These are phyloP conservation scores for Corylus heterophylla DNA, from an alignment of 306 rosid genomes.

Conservation along the genomic window DNA sequence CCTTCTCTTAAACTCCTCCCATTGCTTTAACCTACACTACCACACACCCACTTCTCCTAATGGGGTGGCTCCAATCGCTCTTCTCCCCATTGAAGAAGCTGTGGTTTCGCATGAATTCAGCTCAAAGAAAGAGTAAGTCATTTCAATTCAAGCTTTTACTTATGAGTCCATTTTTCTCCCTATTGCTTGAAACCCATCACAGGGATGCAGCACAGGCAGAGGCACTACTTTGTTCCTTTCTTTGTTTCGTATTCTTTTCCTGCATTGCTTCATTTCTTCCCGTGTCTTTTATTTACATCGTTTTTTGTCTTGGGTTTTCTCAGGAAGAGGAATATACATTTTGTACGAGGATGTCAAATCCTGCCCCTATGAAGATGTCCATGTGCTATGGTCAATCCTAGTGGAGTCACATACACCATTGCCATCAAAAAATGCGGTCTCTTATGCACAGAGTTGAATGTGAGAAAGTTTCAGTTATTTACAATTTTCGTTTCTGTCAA, in stretches of 20 bases:
- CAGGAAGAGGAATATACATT: constrained; percentile 92
- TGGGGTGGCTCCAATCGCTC: constrained; percentile 95
- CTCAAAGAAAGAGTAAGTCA: constrained; percentile 71
- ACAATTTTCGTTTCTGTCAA: constrained; percentile 14
- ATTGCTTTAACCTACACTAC: constrained; percentile 33
- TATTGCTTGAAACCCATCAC: not conserved
- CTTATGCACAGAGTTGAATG: constrained; percentile 13
- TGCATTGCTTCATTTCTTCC: not conserved
- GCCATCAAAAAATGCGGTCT: constrained; percentile 50
- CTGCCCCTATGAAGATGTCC: constrained; percentile 88
- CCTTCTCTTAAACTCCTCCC: constrained; percentile 31
- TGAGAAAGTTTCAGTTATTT: constrained; percentile 37
- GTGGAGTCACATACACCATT: constrained; percentile 73
- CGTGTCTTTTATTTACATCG: not conserved
- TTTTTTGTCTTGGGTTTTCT: constrained; percentile 1
- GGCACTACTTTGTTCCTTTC: not conserved
- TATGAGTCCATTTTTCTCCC: not conserved
- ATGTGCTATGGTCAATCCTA: constrained; percentile 87
- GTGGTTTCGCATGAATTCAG: constrained; percentile 70
- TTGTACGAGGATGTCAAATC: constrained; percentile 88
- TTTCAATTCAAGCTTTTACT: not conserved
- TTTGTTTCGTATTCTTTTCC: not conserved
- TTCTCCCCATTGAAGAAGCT: constrained; percentile 86
- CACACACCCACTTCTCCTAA: constrained; percentile 54
- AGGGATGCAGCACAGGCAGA: not conserved